Base-by-base conservation (phyloP, 1,284 basidiomycete species). In the Pseudozyma thailandica region DNA sequence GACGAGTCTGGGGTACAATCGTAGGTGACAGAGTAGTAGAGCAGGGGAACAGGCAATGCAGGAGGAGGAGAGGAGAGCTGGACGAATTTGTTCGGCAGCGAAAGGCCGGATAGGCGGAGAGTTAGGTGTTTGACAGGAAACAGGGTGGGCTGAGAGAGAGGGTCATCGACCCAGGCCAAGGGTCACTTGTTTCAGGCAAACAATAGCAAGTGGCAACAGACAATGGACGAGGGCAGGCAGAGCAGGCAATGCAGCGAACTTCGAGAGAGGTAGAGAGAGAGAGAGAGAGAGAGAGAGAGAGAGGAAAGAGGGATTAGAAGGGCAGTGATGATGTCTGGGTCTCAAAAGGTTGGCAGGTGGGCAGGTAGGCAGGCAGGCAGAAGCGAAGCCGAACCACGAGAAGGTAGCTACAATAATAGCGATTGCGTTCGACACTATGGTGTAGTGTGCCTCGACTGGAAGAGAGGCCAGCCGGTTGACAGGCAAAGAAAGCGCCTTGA, bases 61-160 rank as follows among this genome's bases (percentile, higher is more conserved):
- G 13, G 25, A 42, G 44, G 13, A 27, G n/a, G 10, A 31, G 30
- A 51, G 48, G 52, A 55, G 52, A 41, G 51, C 46, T 25, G 47
- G 60, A 35, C 13, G 15, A 16, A 5, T 5, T 16, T 35, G 30
- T 57, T 63, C 61, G 61, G 61, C 61, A 56, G 50, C 26, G 52
- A 56, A 52, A 56, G 50, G 60, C 60, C 60, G 52, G 48, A 42
- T n/a, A 18, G 49, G 15, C 26, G 15, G 37, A 39, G 23, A 30
- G 37, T n/a, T 10, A 25, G 47, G 27, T 49, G 30, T 33, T 28
- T 37, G n/a, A 35, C 33, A 12, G 33, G 15, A n/a, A 35, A 35
- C 33, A 35, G 30, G 30, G 30, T 15, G 15, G 33, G 8, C 13
- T 35, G 33, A 16, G 27, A 18, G 43, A 12, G 43, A 43, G 42